phyloP scores from a whole-genome alignment of 2,329 filamentous ascomycete genomes.

The Botrytis galanthina region DNA sequence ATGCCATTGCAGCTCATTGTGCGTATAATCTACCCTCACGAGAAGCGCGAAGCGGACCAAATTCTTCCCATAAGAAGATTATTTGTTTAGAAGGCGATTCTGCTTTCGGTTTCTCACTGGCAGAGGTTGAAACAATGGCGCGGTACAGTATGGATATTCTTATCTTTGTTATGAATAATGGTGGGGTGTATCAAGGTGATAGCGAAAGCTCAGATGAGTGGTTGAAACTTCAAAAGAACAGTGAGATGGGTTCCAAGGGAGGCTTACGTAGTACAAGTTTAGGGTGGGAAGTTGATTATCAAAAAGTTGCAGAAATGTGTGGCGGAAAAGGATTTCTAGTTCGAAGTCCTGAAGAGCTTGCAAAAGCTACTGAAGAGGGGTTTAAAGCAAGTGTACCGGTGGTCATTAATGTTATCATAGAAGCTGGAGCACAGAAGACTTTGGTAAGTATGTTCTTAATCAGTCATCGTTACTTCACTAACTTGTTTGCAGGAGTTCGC shows the following conservation, averaged over 20 bases:
- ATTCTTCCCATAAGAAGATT: constrained; percentile 47
- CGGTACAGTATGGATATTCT: constrained; percentile 53
- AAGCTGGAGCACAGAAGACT: constrained; percentile 48
- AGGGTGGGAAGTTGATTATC: constrained; percentile 54
- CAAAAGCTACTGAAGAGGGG: constrained; percentile 49
- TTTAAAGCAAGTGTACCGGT: constrained; percentile 48
- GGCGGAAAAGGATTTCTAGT: constrained; percentile 54
- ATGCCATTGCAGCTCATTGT: constrained; percentile 54
- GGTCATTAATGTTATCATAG: constrained; percentile 55
- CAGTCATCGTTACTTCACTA: constrained; percentile 4
- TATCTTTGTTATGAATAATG: constrained; percentile 57
- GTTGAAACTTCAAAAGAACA: constrained; percentile 45
- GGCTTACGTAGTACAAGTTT: constrained; percentile 50
- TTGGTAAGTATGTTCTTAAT: constrained; percentile 29
- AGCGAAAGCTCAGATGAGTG: constrained; percentile 43
- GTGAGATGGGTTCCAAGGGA: constrained; percentile 33
- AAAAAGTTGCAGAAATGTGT: constrained; percentile 53
- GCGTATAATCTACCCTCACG: constrained; percentile 49
- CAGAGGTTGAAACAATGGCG: constrained; percentile 57
- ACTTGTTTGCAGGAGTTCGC: constrained; percentile 32
- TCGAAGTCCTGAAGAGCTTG: constrained; percentile 50
- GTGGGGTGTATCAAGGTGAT: constrained; percentile 50
- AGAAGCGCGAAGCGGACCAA: constrained; percentile 38
- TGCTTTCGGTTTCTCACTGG: constrained; percentile 54
- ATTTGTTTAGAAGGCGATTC: constrained; percentile 55